Evolutionary conservation across 257 asterid species (phyloP), one percentile per base, ranked within the genome.

Genomic region (Paraleonurus japonicus): DNA sequence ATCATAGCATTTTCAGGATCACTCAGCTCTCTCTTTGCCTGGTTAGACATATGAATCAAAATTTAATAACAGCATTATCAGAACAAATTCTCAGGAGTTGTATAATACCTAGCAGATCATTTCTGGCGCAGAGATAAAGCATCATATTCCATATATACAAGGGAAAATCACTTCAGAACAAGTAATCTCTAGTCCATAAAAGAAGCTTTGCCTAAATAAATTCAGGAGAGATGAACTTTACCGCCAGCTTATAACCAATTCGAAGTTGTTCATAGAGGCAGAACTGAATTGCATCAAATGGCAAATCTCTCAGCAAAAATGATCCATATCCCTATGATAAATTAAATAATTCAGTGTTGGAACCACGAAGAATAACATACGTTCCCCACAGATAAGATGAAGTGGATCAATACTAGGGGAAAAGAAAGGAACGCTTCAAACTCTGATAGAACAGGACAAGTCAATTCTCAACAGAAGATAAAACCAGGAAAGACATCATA

Each of bases 231-330:
- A 33, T 76, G 76, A 68, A 15, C 75, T 87, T 86, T 86, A 94
- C 98, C 19, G 97, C 98, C 73, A 82, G 75, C 78, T 91, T 94
- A 82, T 94, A 94, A 65, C 96, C 98, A 48, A 94, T 78, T 71
- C 97, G 95, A 67, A 94, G 87, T 76, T 94, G 98, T 81, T 94
- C 98, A 37, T 90, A 94, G 80, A 90, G 75, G 84, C 96, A 90
- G 79, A 90, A 90, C 63, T 90, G 96, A 71, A 90, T 75, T 4
- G 96, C 95, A 43, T 90, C 96, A 48, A 90, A 90, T 67, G 96
- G 96, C 78, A 90, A 78, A 76, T 90, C 96, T 74, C 96, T 82
- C 73, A 89, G 82, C 85, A 89, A 76, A 80, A 89, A 89, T 22
- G 98, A 89, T 63, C 96, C 85, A 84, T 87, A 94, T 72, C 98